Evolutionary conservation across 164 flowering plant species (phyloP).

Genomic region (Magnolia officinalis): DNA sequence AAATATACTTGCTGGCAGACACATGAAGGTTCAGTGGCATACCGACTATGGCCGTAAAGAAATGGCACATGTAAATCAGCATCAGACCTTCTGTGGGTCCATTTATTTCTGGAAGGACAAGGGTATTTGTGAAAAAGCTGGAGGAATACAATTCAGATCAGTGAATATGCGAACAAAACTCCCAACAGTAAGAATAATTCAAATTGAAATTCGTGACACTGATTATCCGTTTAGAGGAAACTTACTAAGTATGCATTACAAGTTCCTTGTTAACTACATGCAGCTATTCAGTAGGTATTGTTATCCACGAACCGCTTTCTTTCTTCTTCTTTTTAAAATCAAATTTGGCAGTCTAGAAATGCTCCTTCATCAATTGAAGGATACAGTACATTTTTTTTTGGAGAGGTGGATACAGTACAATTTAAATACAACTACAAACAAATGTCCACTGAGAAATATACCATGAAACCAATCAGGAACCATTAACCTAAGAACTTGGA

Average conservation of each 20-base stretch:
- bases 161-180: conserved; percentile 2
- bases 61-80: conserved; percentile 74
- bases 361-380: too few relatives aligned
- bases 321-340: too few relatives aligned
- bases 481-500: too few relatives aligned
- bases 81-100: conserved; percentile 99
- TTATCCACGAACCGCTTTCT: neutral
- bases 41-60: conserved; percentile 85
- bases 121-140: conserved; percentile 96
- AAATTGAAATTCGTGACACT: neutral
- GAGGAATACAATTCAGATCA: conserved; percentile 16
- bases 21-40: conserved; percentile 16
- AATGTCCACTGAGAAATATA: too few relatives aligned
- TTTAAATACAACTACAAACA: too few relatives aligned
- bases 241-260: neutral
- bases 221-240: neutral
- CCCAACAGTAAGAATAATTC: neutral
- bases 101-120: conserved; percentile 85
- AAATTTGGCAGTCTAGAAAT: too few relatives aligned
- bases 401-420: too few relatives aligned
- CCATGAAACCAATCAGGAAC: too few relatives aligned
- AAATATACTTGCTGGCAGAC: neutral
- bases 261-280: neutral
- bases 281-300: neutral
- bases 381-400: too few relatives aligned